Base-by-base conservation (phyloP, 805 yeast genomes). In the Allodekkera sacchari region DNA sequence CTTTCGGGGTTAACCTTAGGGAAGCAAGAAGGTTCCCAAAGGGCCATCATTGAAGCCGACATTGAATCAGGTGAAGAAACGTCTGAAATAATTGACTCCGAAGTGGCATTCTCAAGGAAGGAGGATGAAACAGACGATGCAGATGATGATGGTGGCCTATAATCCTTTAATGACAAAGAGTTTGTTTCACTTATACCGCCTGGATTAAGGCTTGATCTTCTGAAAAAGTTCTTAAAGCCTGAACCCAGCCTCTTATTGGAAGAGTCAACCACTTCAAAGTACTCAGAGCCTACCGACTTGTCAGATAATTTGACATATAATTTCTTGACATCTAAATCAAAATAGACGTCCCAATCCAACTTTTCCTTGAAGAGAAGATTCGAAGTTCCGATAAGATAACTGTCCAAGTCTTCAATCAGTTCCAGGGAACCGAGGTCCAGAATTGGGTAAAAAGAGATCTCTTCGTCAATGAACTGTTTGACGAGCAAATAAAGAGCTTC, bases 351-450 rank as follows among this genome's bases (percentile, higher is more conserved):
- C 80, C 82, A 79, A 15, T 36, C 37, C 6, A 49, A 61, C 35
- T 67, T 67, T 20, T 68, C 63, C 44, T 73, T 74, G 47, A 80
- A 71, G 25, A 77, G 67, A 11, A 79, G 70, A 47, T 80, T 80
- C 25, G 79, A 72, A 3, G 85, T 77, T 4, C 89, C 89, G 2
- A 81, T 67, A 29, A 80, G 55, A 42, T 60, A 72, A 18, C 56
- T 57, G 19, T 44, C 58, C 38, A 57, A 63, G 31, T 47, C 55
- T 37, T 61, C 61, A 31, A 75, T 50, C 2, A 66, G 40, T 36
- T 72, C 76, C 27, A 76, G 55, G 37, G 74, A 67, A 3, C 78
- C 71, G 2, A 77, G 68, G 40, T 79, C 87, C 25, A 76, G 57
- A 19, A 74, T 65, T 2, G 87, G 87, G 29, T 45, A 45, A 25